Evolutionary conservation across 1,284 basidiomycete genomes (phyloP).

Genomic region (Mrakiaceae sp.): DNA sequence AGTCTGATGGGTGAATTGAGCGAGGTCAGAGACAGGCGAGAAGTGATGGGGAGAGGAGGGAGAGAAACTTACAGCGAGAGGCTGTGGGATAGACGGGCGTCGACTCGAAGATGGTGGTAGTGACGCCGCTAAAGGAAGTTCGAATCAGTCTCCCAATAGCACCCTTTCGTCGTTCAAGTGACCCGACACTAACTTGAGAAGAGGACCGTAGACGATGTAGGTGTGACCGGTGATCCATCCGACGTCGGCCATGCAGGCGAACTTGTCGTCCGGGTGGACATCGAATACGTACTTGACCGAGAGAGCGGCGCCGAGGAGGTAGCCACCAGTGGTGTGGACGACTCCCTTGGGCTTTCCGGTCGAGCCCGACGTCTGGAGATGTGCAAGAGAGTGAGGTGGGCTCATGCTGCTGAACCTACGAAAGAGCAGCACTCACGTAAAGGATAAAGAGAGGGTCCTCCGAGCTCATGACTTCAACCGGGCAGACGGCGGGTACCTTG

Average conservation of each 20-base stretch:
- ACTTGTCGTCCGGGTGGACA: conserved; percentile 79
- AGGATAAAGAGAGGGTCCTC: conserved; percentile 98
- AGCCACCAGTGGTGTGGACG: conserved; percentile 89
- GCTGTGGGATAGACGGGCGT: conserved; percentile 95
- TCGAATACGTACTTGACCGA: conserved; percentile 98
- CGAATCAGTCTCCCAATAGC: no score
- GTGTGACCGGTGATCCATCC: conserved; percentile 92
- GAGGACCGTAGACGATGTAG: conserved; percentile 94
- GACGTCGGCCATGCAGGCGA: conserved; percentile 97
- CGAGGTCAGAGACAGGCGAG: background rate
- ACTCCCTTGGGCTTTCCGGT: conserved; percentile 97
- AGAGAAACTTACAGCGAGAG: conserved; percentile 42
- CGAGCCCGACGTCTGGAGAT: conserved; percentile 70
- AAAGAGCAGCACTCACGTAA: conserved; percentile 51
- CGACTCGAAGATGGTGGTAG: conserved; percentile 90
- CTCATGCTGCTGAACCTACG: conserved; percentile 11
- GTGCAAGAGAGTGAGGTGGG: background rate
- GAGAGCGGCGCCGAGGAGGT: conserved; percentile 75
- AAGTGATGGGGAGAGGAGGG: background rate
- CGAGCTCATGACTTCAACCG: conserved; percentile 70
- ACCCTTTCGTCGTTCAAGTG: background rate
- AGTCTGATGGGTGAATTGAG: conserved; percentile 49
- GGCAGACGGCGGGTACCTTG: conserved; percentile 79
- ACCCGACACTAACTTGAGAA: conserved; percentile 42
- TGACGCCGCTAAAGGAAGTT: conserved; percentile 53